Evolutionary conservation across 371 early-diverging fungal genomes (phyloP), one percentile per base, ranked within the genome.

Genomic region (Apophysomyces ossiformis): DNA sequence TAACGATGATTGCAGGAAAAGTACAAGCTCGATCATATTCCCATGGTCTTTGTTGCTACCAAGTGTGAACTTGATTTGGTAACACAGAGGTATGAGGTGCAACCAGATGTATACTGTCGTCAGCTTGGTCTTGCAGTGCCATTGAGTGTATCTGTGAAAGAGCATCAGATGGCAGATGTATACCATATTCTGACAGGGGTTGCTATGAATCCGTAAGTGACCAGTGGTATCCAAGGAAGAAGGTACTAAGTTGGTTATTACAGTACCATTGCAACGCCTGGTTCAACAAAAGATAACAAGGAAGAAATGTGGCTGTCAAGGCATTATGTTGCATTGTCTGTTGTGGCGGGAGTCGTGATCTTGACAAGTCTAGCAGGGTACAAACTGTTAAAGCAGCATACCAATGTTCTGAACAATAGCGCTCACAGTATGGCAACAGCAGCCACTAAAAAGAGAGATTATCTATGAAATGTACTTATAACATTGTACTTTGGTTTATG

Each of bases 51-150:
- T 76, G 93, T 97, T 32, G 96, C 96, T 1, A 95, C 96, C 12
- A 96, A 97, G 73, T 91, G 93, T 65, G 99, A 98, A 69, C 77
- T 90, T 36, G 97, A 96, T 70, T 74, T 92, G 16, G 97, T 96
- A 1, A 91, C 91, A 38, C 84, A 93, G 75, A 77, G 92, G 15
- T 85, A 87, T 63, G 91, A 89, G 21, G 82, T 90, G 26, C 96
- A 95, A 50, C 99, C 97, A 0, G 98, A 97, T 68, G 92, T 89
- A 5, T 98, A 94, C 74, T 97, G 97, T 70, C 89, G 95, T 18
- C 84, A 87, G 37, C 77, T 96, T 5, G 92, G 92, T 5, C 82
- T 98, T 4, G 87, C 90, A 8, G 90, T 92, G 12, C 99, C 99
- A 7, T 78, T 97, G 15, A 91, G 90, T 65, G 90, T 96, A 12